phyloP scores from a whole-genome alignment of 371 early-diverging fungal genomes.

The Mortierella sp. region DNA sequence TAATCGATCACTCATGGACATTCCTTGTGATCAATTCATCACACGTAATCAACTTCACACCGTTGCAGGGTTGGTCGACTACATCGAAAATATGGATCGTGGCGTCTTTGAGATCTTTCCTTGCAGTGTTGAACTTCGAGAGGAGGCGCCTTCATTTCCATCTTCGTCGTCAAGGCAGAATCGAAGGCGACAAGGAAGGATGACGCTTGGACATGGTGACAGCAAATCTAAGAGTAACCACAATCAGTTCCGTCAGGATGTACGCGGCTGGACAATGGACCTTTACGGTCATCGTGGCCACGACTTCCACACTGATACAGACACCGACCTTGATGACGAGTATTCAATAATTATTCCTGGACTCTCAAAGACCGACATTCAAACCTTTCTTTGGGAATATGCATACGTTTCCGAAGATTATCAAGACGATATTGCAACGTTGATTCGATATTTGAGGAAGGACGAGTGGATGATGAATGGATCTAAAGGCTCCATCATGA shows the following conservation, averaged over 20 bases:
- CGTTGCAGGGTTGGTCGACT: slow-evolving; percentile 39
- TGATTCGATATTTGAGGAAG: slow-evolving; percentile 45
- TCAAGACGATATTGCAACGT: slow-evolving; percentile 50
- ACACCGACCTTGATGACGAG: slow-evolving; percentile 47
- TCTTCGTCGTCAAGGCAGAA: slow-evolving; percentile 38
- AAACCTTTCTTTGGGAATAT: slow-evolving; percentile 56
- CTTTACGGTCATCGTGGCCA: slow-evolving; percentile 18
- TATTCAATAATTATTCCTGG: slow-evolving; percentile 45
- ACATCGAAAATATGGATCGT: slow-evolving; percentile 38
- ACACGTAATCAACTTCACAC: slow-evolving; percentile 49
- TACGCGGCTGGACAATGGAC: slow-evolving; percentile 16
- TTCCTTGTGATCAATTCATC: slow-evolving; percentile 52
- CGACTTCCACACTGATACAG: slow-evolving; percentile 19
- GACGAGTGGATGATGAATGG: slow-evolving; percentile 55
- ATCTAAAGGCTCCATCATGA: slow-evolving; percentile 37
- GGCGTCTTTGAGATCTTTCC: slow-evolving; percentile 48
- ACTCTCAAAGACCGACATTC: slow-evolving; percentile 46
- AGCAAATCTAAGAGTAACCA: not conserved
- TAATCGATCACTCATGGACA: slow-evolving; percentile 35
- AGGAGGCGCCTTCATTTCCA: slow-evolving; percentile 38
- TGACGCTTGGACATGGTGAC: not conserved
- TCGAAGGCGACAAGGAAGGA: not conserved
- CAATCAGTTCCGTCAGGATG: not conserved
- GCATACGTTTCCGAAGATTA: slow-evolving; percentile 47
- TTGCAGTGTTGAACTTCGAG: slow-evolving; percentile 23